phyloP scores from a whole-genome alignment of 257 asterid genomes.

The Misopates orontium region DNA sequence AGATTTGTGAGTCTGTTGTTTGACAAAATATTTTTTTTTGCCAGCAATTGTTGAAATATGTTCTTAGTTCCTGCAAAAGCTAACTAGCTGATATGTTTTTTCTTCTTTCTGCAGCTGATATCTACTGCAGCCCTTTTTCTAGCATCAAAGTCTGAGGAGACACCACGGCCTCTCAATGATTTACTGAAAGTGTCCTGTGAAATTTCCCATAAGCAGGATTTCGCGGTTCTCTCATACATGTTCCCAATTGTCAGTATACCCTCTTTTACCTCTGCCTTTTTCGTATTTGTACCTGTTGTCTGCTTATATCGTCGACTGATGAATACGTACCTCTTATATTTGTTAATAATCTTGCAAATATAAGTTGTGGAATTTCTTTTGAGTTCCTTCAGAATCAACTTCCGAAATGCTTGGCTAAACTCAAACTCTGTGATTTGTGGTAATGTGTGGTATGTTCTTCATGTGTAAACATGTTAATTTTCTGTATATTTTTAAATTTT shows the following conservation, averaged over 20 bases:
- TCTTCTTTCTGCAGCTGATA: constrained; percentile 63
- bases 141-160: constrained; percentile 91
- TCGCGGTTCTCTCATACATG: constrained; percentile 55
- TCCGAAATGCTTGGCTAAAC: not conserved
- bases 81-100: constrained; percentile 25
- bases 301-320: not conserved
- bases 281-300: not conserved
- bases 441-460: not conserved
- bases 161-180: constrained; percentile 81
- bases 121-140: constrained; percentile 95
- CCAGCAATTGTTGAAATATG: constrained; percentile 13
- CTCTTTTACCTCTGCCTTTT: constrained; percentile 20
- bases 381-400: not conserved
- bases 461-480: not conserved
- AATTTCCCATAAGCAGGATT: constrained; percentile 73
- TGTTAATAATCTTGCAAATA: not conserved
- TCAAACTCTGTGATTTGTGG: not conserved
- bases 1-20: constrained; percentile 67
- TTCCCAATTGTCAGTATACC: constrained; percentile 73
- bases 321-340: constrained; percentile 21
- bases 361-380: not conserved
- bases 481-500: not conserved
- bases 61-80: constrained; percentile 25
- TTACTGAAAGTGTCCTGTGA: constrained; percentile 75
- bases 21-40: not conserved